Conservation (phyloP, 768 basidiomycete species). For the Coprinopsis strossmayeri region DNA sequence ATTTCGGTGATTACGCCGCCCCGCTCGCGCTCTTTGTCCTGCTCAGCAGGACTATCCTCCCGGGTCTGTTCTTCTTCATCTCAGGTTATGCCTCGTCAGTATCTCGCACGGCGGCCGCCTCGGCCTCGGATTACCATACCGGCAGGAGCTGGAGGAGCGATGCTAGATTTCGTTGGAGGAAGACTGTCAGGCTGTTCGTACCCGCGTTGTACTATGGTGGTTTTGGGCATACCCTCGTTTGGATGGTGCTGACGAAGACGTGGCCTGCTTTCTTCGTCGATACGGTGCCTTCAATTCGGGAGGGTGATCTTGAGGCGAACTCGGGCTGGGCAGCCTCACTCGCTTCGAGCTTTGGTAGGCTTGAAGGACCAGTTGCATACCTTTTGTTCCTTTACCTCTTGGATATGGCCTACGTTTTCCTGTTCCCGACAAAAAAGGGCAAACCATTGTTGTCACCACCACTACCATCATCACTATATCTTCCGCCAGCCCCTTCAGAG, state of each 20-base stretch:
- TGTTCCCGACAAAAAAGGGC: background rate
- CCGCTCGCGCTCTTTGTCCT: constrained; percentile 1
- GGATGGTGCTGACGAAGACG: constrained; percentile 3
- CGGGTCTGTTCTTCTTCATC: constrained; percentile 4
- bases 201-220: background rate
- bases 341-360: background rate
- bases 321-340: background rate
- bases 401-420: constrained; percentile 3
- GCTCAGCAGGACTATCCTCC: background rate
- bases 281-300: too few relatives aligned
- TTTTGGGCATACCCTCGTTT: background rate
- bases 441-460: too few relatives aligned
- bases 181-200: background rate
- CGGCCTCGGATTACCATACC: background rate
- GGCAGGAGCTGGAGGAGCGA: background rate
- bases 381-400: constrained; percentile 2
- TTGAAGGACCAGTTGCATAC: constrained; percentile 4
- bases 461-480: too few relatives aligned
- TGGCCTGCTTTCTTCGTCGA: background rate
- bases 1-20: background rate
- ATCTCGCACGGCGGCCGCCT: background rate
- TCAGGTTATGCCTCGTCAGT: background rate
- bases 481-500: background rate
- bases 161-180: background rate
- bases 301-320: too few relatives aligned